Base-by-base conservation (phyloP, 2,329 filamentous ascomycete species). In the Sarocladium oryzae region DNA sequence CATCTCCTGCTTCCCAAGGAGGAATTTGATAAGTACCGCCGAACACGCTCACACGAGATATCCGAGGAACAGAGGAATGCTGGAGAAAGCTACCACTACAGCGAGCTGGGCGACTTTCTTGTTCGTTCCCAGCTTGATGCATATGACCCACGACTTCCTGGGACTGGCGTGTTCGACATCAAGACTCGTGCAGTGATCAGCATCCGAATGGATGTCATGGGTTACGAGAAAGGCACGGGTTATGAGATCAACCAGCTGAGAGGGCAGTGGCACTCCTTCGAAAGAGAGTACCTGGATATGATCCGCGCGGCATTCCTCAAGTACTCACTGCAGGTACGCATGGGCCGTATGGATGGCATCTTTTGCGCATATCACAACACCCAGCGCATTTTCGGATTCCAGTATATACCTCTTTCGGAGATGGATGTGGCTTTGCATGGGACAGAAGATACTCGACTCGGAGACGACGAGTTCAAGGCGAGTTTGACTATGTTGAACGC, bases 301-400 rank as follows among this genome's bases (percentile, higher is more conserved):
- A 92, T 95, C 54, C 81, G 95, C 50, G 82, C 91, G 1, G 93
- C 92, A 0, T 92, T 99, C 70, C 74, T 99, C 51, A 99, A 99
- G 63, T 99, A 99, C 67, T 96, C 91, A 9, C 75, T 99, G 26
- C 93, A 99, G 69, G 95, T 92, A 24, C 88, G 93, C 40, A 95
- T 99, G 82, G 93, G 95, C 16, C 84, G 91, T 48, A 99, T 99
- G 95, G 92, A 99, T 63, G 93, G 93, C 51, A 96, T 97, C 48
- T 99, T 97, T 63, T 88, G 97, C 20, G 93, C 93, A 2, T 99
- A 84, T 65, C 93, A 99, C 73, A 99, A 99, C 65, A 88, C 90
- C 2, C 79, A 91, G 67, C 86, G 91, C 51, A 95, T 99, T 48
- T 99, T 99, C 64, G 93, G 93, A 5, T 99, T 99, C 67, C 93